A percentile compares a stretch with the other conserved stretches of the same genome.
Conservation (phyloP, 495 filamentous ascomycete species). For the Bombardia bombarda region DNA sequence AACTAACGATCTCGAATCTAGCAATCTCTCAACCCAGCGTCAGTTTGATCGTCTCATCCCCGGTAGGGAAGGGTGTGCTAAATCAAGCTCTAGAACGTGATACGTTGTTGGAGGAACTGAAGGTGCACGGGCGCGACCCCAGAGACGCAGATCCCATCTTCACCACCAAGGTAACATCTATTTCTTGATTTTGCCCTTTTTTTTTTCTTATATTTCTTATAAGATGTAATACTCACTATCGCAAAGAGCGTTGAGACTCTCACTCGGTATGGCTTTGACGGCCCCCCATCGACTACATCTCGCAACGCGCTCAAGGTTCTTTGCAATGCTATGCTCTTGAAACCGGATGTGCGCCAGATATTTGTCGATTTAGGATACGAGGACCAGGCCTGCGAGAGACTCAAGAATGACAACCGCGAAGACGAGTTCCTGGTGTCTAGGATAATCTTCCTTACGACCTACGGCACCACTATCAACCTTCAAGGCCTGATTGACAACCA, state of each 20-base stretch:
- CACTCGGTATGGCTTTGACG: conserved; percentile 63
- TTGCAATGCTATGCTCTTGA: conserved; percentile 78
- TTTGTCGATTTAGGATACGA: conserved; percentile 76
- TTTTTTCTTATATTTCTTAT: too few species aligned
- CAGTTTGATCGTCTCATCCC: conserved; percentile 18
- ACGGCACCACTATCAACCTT: conserved; percentile 66
- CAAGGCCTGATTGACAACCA: conserved; percentile 60
- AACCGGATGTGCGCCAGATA: conserved; percentile 60
- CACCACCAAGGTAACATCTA: conserved; percentile 51
- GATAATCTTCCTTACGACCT: conserved; percentile 81
- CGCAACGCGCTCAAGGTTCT: conserved; percentile 76
- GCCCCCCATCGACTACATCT: conserved; percentile 48
- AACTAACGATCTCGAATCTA: conserved; percentile 47
- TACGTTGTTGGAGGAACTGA: conserved; percentile 61
- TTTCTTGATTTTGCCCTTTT: too few species aligned
- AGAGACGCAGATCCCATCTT: conserved; percentile 72
- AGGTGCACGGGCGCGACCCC: conserved; percentile 67
- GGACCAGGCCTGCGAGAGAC: conserved; percentile 57
- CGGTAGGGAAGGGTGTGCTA: background rate
- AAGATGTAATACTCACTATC: background rate
- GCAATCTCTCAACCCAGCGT: conserved; percentile 49
- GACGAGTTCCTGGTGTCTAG: conserved; percentile 83
- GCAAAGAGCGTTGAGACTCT: conserved; percentile 70
- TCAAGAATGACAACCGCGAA: conserved; percentile 71
- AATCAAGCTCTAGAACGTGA: conserved; percentile 46